phyloP scores from a whole-genome alignment of 106 monocot species.

The Iris macrosiphon region DNA sequence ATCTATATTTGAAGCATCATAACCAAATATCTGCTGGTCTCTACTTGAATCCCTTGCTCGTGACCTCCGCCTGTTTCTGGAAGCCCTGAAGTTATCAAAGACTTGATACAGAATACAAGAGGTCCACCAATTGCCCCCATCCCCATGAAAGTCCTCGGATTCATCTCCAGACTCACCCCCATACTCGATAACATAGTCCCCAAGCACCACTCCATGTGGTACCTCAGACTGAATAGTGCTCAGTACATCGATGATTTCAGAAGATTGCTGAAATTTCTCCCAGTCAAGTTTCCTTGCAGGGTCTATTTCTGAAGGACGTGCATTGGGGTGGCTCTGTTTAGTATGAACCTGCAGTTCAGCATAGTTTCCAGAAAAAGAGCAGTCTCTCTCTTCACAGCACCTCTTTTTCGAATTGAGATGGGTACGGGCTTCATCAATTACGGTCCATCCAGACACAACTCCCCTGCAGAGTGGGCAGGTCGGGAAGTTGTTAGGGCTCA shows the following conservation, averaged over 20 bases:
- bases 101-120: too few relatives aligned
- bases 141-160: too few relatives aligned
- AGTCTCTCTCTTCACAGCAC: conserved; percentile 23
- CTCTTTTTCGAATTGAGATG: conserved; percentile 21
- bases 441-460: conserved; percentile 31
- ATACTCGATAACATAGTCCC: conserved; percentile 37
- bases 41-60: too few relatives aligned
- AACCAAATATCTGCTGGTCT: too few relatives aligned
- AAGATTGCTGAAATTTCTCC: too few relatives aligned
- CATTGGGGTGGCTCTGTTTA: conserved; percentile 18
- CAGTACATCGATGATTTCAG: too few relatives aligned
- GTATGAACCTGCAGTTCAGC: conserved; percentile 18
- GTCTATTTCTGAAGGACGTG: conserved; percentile 26
- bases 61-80: neutral
- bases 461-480: conserved; percentile 30
- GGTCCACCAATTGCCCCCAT: too few relatives aligned
- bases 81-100: conserved; percentile 9
- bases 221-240: too few relatives aligned
- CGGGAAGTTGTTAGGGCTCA: conserved; percentile 1
- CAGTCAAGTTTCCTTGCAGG: conserved; percentile 16
- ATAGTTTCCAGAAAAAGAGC: conserved; percentile 22
- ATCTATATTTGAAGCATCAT: neutral
- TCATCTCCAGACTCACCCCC: conserved; percentile 10
- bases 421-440: conserved; percentile 20
- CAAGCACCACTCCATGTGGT: too few relatives aligned